phyloP scores from a whole-genome alignment of 345 rosid species.

The Eucalyptus sp. region DNA sequence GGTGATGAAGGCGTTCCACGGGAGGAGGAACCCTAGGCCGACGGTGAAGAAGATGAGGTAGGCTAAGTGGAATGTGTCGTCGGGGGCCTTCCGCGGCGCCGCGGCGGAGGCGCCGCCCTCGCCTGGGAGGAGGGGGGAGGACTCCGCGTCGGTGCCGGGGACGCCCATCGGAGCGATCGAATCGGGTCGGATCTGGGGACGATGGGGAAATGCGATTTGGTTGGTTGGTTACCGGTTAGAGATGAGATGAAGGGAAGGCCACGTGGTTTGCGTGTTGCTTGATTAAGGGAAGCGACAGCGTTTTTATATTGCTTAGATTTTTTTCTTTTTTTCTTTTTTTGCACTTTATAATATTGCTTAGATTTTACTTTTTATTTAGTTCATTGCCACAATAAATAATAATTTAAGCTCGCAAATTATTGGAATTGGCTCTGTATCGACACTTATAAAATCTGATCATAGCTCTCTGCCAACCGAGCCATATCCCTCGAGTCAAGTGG shows the following conservation, averaged over 20 bases:
- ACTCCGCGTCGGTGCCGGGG: slow-evolving; percentile 30
- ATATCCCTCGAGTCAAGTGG: not conserved
- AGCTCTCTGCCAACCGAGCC: too few species aligned
- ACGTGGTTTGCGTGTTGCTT: not conserved
- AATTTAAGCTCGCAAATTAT: not conserved
- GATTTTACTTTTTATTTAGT: not conserved
- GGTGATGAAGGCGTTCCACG: slow-evolving; percentile 99
- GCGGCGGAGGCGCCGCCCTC: not conserved
- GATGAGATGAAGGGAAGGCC: not conserved
- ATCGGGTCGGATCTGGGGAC: not conserved
- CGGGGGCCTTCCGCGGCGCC: slow-evolving; percentile 14
- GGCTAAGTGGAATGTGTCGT: slow-evolving; percentile 62
- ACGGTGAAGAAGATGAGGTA: slow-evolving; percentile 81
- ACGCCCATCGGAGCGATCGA: not conserved
- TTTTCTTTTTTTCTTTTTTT: too few species aligned
- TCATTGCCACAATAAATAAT: not conserved
- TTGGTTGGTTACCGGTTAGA: not conserved
- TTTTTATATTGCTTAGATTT: not conserved
- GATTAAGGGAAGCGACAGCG: not conserved
- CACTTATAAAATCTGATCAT: not conserved
- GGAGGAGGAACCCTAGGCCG: slow-evolving; percentile 81
- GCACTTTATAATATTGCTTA: not conserved
- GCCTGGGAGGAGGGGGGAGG: slow-evolving; percentile 30
- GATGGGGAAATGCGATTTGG: not conserved
- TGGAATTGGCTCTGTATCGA: not conserved